Conservation (phyloP, 805 yeast genomes). For the Candida lessepsii region DNA sequence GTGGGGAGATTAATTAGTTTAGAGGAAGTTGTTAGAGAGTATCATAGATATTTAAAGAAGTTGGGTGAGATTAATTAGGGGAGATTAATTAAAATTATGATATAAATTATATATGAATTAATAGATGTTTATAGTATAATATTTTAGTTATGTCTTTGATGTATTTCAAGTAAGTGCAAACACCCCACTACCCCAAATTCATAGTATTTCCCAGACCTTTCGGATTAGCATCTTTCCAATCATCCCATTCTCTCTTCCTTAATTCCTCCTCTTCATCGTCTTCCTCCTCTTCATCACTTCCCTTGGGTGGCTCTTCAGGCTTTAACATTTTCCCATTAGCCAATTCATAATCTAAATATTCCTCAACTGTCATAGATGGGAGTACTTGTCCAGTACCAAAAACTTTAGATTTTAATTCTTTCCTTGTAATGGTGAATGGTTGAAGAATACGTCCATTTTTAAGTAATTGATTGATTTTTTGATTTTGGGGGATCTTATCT, state of each 20-base stretch:
- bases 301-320: conserved; percentile 39
- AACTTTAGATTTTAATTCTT: conserved; percentile 61
- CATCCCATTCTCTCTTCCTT: conserved; percentile 88
- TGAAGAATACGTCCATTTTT: conserved; percentile 75
- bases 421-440: conserved; percentile 78
- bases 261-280: conserved; percentile 63
- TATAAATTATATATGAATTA: too few species aligned
- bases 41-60: conserved; percentile 32
- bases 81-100: too few species aligned
- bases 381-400: conserved; percentile 88
- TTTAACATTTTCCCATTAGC: conserved; percentile 76
- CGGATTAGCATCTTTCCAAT: conserved; percentile 80
- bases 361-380: conserved; percentile 95
- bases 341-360: conserved; percentile 80
- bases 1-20: conserved; percentile 24
- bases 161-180: too few species aligned
- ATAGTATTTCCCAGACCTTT: conserved; percentile 88
- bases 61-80: conserved; percentile 1
- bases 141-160: too few species aligned
- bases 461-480: conserved; percentile 41
- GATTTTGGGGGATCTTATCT: conserved; percentile 44
- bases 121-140: too few species aligned
- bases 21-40: conserved; percentile 31
- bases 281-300: conserved; percentile 38
- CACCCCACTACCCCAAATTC: conserved; percentile 38